Evolutionary conservation across 169 alveolate species (phyloP).

Genomic region (Eimeria necatrix): DNA sequence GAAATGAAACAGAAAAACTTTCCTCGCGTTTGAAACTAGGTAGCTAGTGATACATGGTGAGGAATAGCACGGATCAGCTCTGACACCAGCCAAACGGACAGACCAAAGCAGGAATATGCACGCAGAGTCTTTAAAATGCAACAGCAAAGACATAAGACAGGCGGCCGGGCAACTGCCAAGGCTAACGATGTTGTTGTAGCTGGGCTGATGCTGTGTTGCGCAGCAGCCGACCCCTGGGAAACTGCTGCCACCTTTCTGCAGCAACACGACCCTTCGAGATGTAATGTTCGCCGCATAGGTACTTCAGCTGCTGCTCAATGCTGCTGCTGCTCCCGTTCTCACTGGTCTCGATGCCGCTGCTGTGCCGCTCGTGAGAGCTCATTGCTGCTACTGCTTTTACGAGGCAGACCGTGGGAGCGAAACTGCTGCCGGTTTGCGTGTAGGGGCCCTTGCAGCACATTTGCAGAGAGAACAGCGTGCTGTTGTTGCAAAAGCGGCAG

Average conservation of each 20-base stretch:
- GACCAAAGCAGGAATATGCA: not conserved
- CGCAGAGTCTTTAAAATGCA: not conserved
- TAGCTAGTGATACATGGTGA: not conserved
- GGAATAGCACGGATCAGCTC: not conserved
- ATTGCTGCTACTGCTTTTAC: not conserved
- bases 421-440: not conserved
- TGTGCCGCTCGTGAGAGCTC: not conserved
- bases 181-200: not conserved
- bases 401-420: too few relatives aligned
- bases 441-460: slow-evolving; percentile 60
- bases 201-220: not conserved
- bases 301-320: slow-evolving; percentile 12
- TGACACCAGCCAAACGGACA: not conserved
- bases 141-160: not conserved
- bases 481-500: not conserved
- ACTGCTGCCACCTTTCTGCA: slow-evolving; percentile 35
- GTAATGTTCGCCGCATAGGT: slow-evolving; percentile 48
- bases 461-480: slow-evolving; percentile 8
- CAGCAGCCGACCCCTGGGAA: slow-evolving; percentile 60
- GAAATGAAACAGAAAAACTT: not conserved
- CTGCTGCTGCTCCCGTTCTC: not conserved
- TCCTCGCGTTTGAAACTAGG: too few relatives aligned
- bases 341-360: not conserved
- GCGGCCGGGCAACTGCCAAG: not conserved
- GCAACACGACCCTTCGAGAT: slow-evolving; percentile 18